Evolutionary conservation across 331 rosid genomes (phyloP).

Genomic region (Acacia pycnantha): DNA sequence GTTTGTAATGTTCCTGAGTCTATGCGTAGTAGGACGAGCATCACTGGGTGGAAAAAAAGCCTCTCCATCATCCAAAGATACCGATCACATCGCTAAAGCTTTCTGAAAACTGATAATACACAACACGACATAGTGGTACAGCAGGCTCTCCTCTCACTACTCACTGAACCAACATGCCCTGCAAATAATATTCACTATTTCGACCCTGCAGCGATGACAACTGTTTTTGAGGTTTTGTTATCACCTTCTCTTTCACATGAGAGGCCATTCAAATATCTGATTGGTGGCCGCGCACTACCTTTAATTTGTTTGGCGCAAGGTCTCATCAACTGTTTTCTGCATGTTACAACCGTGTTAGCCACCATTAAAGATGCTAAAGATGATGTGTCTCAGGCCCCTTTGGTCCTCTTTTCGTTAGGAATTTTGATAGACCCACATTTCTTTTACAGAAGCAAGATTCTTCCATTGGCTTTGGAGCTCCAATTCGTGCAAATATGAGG

Average conservation of each 20-base stretch:
- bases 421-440: no score
- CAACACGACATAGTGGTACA: background rate
- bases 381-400: background rate
- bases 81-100: background rate
- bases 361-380: background rate
- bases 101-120: background rate
- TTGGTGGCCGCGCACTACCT: slow-evolving; percentile 1
- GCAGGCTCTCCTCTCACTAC: background rate
- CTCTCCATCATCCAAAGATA: background rate
- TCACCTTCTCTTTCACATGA: background rate
- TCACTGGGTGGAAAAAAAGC: background rate
- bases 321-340: background rate
- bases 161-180: background rate
- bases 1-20: slow-evolving; percentile 1
- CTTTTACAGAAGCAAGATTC: no score
- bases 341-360: background rate
- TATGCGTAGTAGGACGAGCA: background rate
- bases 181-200: background rate
- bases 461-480: no score
- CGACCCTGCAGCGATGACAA: background rate
- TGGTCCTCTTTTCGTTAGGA: no score
- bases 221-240: background rate
- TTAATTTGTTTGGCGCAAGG: background rate
- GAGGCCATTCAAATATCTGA: background rate
- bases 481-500: no score